Evolutionary conservation across 352 stramenopile genomes (phyloP), one percentile per base, ranked within the genome.

Genomic region (Blastocystis sp.): DNA sequence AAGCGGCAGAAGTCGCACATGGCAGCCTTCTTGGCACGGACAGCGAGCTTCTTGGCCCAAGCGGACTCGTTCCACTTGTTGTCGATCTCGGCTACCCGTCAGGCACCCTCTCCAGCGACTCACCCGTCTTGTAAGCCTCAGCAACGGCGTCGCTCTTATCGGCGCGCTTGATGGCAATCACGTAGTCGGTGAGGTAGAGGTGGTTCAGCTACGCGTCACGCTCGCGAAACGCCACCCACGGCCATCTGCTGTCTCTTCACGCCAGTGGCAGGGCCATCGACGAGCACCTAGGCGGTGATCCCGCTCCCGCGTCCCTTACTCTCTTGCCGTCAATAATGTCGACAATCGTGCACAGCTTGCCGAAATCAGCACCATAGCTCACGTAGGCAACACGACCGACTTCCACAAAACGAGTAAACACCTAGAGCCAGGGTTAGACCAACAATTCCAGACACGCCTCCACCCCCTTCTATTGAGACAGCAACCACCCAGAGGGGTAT

Each of bases 251-350:
- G 96, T 91, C 97, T 95, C 84, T 94, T 93, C 60, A 98, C 95
- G 89, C 95, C 97, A 43, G 96, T 98, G 76, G 94, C 93, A 52
- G 96, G 96, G 89, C 95, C 97, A 89, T 99, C 96, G 60, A 99
- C 92, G 24, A 99, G 92, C 69, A 93, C 93, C 92, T 70, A 76
- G 19, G 10, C 14, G 19, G 14, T 54, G 1, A 19, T 68, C 57
- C 19, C 34, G 21, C 43, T n/a, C 28, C 19, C 48, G 42, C 1
- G 6, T 40, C 4, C 38, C 78, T 3, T 61, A 94, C 91, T 89
- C 96, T 98, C 93, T 98, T 99, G 92, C 98, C 94, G 90, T 99
- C 96, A 70, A 99, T 95, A 82, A 99, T 96, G 92, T 99, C 97
- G 91, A 99, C 97, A 92, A 99, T 98, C 76, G 95, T 98, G 90